Base-by-base conservation (phyloP, 1,284 basidiomycete species). In the Tilletia caries region DNA sequence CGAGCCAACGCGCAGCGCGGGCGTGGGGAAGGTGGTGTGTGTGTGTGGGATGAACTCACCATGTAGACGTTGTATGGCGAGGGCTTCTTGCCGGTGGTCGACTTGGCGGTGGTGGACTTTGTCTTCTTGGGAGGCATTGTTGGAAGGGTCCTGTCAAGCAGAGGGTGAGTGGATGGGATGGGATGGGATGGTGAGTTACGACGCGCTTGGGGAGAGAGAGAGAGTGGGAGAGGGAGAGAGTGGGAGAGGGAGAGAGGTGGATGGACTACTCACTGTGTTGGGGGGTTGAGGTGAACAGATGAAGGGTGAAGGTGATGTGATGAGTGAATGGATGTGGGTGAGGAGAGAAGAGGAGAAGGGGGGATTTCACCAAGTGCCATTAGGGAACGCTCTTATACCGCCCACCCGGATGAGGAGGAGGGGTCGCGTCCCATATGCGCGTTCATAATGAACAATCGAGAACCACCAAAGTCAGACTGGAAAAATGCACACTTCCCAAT, bases 41-140 rank as follows among this genome's bases (percentile, higher is more conserved):
- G n/a, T n/a, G n/a, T n/a, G n/a, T n/a, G n/a, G n/a, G n/a, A n/a
- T n/a, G 6, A 3, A 62, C 58, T 33, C 32, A 62, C 58, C 58
- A 62, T 62, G 29, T 62, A 62, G 27, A 33, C 29, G 32, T 62
- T 62, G 58, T 62, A 62, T n/a, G 58, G 32, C 10, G 58, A 62
- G 58, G 29, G 27, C 58, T 62, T 62, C 58, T 62, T 62, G 32
- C 58, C 58, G 18, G 58, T 34, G 58, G 29, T 37, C 18, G 58
- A 12, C 58, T 62, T 62, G 58, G 58, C 33, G 58, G 58, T 34
- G 58, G 58, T 62, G 32, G 58, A 62, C 58, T 62, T 62, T 2
- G 58, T 62, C 58, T 62, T 62, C 58, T 62, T 62, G 58, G 58
- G 58, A 62, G 58, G 58, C 58, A 62, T 62, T 12, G 27, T 62